Base-by-base conservation (phyloP, 2,329 filamentous ascomycete genomes). In the Gaeumannomyces sp. region DNA sequence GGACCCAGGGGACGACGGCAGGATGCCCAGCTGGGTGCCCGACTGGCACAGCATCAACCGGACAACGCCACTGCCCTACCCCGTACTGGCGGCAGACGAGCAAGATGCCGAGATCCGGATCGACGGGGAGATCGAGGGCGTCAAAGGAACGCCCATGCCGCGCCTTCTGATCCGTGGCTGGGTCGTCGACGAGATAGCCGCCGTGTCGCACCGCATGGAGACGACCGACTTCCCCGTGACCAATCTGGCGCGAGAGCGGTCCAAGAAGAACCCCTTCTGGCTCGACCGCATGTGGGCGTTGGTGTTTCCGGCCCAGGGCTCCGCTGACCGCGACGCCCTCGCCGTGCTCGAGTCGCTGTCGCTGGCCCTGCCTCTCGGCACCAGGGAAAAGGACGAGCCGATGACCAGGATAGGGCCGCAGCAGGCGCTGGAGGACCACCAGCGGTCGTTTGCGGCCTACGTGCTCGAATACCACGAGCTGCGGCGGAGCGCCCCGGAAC, bases 21-120 rank as follows among this genome's bases (percentile, higher is more conserved):
- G 64, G 56, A 68, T 68, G 65, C 66, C 66, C 53, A 65, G 64
- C 65, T 68, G 66, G 66, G 66, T 65, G 59, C 66, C 66, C 28
- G 66, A 68, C 65, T 68, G 66, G 66, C 66, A 68, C 11, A 67
- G 65, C 63, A 66, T 67, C 61, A 67, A 67, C 63, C 65, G 66
- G 16, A 67, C 66, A 16, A 67, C 66, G 29, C 66, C 66, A 22
- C 13, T 66, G 27, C 33, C 63, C 19, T 67, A 64, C 45, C 60
- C 63, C 3, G 58, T 57, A 4, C 10, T 31, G 29, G 61, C 63
- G 4, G 60, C 63, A 16, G 50, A 50, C 1, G 58, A 53, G 10
- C 59, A 64, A 31, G 65, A 66, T 28, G 61, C 33, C 53, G 50
- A 50, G 3, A 66, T 68, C 14, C 22, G 60, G 22, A 63, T 68